A percentile compares a stretch with the other conserved stretches of the same genome.
Evolutionary conservation across 345 rosid species (phyloP).

Genomic region (Bruguiera parviflora): DNA sequence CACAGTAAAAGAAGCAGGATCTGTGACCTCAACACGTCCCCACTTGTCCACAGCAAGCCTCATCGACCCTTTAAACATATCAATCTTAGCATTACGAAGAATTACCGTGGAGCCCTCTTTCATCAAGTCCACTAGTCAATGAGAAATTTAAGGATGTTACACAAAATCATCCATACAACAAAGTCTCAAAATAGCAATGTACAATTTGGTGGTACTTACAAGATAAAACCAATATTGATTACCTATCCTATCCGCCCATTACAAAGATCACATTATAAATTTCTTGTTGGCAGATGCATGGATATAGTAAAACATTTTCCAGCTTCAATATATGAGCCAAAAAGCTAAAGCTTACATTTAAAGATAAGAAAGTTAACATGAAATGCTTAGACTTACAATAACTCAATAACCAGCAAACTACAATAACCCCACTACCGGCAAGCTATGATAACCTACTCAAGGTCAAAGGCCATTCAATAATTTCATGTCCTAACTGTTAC

Average conservation of each 20-base stretch:
- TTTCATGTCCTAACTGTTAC: neutral
- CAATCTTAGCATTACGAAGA: slow-evolving; percentile 47
- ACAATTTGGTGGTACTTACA: neutral
- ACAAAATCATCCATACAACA: neutral
- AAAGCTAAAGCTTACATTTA: no score
- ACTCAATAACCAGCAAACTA: neutral
- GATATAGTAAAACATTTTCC: no score
- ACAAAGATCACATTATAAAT: no score
- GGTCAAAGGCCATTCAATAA: neutral
- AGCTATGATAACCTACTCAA: neutral
- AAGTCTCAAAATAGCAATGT: neutral
- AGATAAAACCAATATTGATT: neutral
- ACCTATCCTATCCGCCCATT: no score
- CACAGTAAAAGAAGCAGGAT: slow-evolving; percentile 60
- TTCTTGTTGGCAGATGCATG: no score
- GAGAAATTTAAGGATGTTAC: neutral
- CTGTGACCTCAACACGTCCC: slow-evolving; percentile 39
- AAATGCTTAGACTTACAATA: neutral
- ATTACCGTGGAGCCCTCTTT: slow-evolving; percentile 62
- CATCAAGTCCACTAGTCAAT: slow-evolving; percentile 69
- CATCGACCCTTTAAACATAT: slow-evolving; percentile 35
- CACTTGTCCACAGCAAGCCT: slow-evolving; percentile 36
- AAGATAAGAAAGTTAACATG: no score
- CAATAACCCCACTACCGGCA: neutral
- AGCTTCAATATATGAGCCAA: no score